phyloP scores from a whole-genome alignment of 768 basidiomycete species.

The Termitomyces sp. region DNA sequence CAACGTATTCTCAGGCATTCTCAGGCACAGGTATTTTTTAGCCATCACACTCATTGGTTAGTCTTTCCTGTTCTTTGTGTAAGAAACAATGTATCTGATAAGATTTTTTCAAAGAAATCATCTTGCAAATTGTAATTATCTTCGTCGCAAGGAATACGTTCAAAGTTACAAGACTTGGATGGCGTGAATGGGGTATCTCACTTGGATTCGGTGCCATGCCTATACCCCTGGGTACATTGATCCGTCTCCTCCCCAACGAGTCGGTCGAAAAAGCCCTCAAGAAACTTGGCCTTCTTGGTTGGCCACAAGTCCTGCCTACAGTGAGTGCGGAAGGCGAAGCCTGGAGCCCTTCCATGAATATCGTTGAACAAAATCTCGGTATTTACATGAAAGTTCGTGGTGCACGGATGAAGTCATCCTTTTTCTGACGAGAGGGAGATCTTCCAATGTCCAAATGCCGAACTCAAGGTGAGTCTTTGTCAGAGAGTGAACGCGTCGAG shows the following conservation, averaged over 20 bases:
- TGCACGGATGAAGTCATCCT: constrained; percentile 82
- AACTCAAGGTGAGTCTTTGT: constrained; percentile 39
- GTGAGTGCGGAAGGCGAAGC: constrained; percentile 54
- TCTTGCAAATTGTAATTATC: constrained; percentile 79
- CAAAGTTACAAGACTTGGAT: constrained; percentile 74
- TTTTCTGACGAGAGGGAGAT: constrained; percentile 78
- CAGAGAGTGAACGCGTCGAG: too few species aligned
- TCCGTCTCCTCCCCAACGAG: constrained; percentile 77
- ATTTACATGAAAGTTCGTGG: constrained; percentile 85
- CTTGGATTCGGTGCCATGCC: constrained; percentile 84
- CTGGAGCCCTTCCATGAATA: constrained; percentile 78
- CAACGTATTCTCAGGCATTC: constrained; percentile 87
- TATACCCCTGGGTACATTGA: constrained; percentile 80
- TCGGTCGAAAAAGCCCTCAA: constrained; percentile 65
- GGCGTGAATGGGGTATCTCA: constrained; percentile 92
- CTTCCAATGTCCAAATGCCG: constrained; percentile 45
- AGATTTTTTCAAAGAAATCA: background rate
- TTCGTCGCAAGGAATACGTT: constrained; percentile 91
- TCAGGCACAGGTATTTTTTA: constrained; percentile 81
- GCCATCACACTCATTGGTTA: constrained; percentile 80
- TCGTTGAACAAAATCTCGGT: constrained; percentile 82
- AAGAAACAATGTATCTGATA: too few species aligned
- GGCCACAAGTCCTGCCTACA: constrained; percentile 65
- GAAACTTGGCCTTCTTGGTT: constrained; percentile 55
- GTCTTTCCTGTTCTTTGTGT: constrained; percentile 27